Percentiles rank a stretch among this genome's conserved stretches.
Conservation (phyloP, 192 early-diverging fungal species). For the Phlyctochytrium arcticum region DNA sequence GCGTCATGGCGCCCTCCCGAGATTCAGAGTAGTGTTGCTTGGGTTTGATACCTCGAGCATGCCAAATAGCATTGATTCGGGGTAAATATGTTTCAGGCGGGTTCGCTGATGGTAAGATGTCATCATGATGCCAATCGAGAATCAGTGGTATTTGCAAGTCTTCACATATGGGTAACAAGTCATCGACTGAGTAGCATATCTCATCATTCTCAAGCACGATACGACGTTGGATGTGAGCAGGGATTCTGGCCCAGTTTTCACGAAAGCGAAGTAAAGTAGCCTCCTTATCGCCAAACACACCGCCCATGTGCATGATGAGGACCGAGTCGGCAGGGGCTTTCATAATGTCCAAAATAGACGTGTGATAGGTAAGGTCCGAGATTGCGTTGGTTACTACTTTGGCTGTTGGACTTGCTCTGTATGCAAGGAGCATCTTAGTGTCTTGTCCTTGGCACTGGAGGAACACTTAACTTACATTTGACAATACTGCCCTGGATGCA, state of each 20-base stretch:
- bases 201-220: constrained; percentile 53
- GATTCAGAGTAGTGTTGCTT: constrained; percentile 51
- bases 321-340: constrained; percentile 38
- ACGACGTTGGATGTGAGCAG: constrained; percentile 32
- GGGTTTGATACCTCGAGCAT: constrained; percentile 34
- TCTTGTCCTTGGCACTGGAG: not conserved
- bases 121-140: constrained; percentile 43
- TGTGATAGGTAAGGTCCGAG: constrained; percentile 39
- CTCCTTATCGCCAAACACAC: constrained; percentile 17
- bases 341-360: constrained; percentile 43
- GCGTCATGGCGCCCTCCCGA: constrained; percentile 31
- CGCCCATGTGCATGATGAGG: constrained; percentile 42
- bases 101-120: constrained; percentile 22
- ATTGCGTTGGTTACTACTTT: constrained; percentile 35
- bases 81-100: constrained; percentile 23
- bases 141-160: constrained; percentile 42
- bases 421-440: not conserved
- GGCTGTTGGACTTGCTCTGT: constrained; percentile 24
- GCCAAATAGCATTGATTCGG: constrained; percentile 43
- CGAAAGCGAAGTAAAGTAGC: constrained; percentile 32
- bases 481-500: constrained; percentile 49
- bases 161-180: constrained; percentile 45
- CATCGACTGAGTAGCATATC: constrained; percentile 40
- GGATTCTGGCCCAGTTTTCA: constrained; percentile 29
- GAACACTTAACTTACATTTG: constrained; percentile 24